These are phyloP conservation scores for Escovopsis sp. DNA, from an alignment of 2,329 filamentous ascomycete genomes.

Conservation along the genomic window DNA sequence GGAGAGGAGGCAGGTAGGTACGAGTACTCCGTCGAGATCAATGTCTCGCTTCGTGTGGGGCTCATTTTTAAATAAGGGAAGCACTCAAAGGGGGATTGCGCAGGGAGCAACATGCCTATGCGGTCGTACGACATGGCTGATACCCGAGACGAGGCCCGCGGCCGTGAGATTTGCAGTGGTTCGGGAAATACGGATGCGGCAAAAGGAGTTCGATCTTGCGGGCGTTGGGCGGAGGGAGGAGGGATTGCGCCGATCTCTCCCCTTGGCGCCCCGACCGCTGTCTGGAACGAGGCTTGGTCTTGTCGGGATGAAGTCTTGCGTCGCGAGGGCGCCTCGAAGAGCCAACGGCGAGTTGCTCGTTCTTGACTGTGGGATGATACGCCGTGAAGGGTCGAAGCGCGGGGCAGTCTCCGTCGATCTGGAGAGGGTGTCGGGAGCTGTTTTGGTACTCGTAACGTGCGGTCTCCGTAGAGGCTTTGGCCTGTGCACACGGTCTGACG, in stretches of 20 bases:
- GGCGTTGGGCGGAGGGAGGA: background rate
- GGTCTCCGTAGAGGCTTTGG: background rate
- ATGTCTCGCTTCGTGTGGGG: too few species aligned
- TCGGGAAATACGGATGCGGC: background rate
- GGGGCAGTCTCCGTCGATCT: background rate
- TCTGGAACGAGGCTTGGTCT: background rate
- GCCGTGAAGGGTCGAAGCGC: background rate
- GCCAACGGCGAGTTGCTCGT: background rate
- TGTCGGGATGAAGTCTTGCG: too few species aligned
- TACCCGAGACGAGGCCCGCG: background rate
- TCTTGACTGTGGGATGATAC: background rate
- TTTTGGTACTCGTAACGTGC: background rate
- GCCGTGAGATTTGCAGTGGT: background rate
- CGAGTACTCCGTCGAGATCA: too few species aligned
- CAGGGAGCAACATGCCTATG: constrained; percentile 41
- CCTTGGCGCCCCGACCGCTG: background rate
- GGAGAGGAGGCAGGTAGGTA: too few species aligned
- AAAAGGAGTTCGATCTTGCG: background rate
- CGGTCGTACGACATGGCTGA: constrained; percentile 58
- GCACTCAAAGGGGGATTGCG: constrained; percentile 7
- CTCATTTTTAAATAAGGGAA: background rate
- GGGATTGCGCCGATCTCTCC: background rate
- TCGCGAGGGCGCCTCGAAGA: background rate
- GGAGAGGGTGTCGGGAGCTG: background rate
- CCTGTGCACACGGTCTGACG: too few species aligned